phyloP scores from a whole-genome alignment of 2,329 filamentous ascomycete species.

The Lachnellula suecica region DNA sequence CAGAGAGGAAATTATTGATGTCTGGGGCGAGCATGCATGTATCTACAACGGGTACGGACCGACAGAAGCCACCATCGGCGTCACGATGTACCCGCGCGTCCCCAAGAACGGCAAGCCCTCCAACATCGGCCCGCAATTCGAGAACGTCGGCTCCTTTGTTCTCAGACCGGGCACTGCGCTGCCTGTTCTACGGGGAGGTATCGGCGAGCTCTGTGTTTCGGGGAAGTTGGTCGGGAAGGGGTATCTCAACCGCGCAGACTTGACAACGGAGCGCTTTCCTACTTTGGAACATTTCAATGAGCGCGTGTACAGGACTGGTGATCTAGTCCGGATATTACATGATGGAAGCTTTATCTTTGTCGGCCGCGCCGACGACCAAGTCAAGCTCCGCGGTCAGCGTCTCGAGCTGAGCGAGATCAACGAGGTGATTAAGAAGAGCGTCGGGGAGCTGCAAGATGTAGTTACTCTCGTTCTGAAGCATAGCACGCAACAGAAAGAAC shows the following conservation, averaged over 20 bases:
- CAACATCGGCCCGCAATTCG: constrained; percentile 85
- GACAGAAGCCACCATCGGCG: constrained; percentile 89
- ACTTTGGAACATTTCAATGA: constrained; percentile 55
- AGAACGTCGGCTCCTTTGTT: constrained; percentile 84
- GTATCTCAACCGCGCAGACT: constrained; percentile 77
- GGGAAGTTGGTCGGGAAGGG: constrained; percentile 86
- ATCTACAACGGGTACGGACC: constrained; percentile 94
- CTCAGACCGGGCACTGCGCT: constrained; percentile 66
- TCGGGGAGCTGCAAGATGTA: constrained; percentile 62
- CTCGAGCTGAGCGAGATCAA: constrained; percentile 93
- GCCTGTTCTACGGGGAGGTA: constrained; percentile 73
- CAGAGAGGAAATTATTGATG: constrained; percentile 84
- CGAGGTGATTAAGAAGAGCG: constrained; percentile 69
- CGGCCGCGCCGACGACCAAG: constrained; percentile 85
- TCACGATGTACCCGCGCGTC: constrained; percentile 85
- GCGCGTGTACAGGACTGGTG: constrained; percentile 81
- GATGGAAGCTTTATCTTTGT: constrained; percentile 86
- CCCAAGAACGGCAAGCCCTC: constrained; percentile 75
- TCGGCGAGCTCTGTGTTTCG: constrained; percentile 87
- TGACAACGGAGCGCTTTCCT: constrained; percentile 77
- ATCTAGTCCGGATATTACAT: constrained; percentile 78
- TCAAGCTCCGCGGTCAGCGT: constrained; percentile 86
- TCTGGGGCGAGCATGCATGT: constrained; percentile 75
- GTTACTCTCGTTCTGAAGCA: constrained; percentile 75
- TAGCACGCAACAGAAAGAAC: constrained; percentile 71